Evolutionary conservation across 2,329 filamentous ascomycete genomes (phyloP).

Genomic region (Lasiodiplodia citricola): DNA sequence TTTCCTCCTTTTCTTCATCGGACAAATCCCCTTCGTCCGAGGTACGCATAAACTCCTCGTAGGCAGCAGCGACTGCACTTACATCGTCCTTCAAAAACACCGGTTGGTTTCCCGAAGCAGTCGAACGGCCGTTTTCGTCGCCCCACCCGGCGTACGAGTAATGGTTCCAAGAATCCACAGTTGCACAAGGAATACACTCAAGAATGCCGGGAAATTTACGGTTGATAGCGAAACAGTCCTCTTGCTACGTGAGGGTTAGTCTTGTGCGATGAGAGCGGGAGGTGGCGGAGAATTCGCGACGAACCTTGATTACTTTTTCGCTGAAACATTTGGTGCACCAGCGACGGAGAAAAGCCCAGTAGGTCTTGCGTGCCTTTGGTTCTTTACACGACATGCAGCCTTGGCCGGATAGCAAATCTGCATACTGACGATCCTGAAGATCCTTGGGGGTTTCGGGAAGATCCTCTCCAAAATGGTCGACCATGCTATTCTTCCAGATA

Average conservation of each 20-base stretch:
- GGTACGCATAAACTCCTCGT: slow-evolving; percentile 13
- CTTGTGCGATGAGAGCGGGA: slow-evolving; percentile 20
- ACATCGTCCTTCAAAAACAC: slow-evolving; percentile 26
- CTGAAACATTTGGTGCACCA: slow-evolving; percentile 48
- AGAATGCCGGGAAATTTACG: slow-evolving; percentile 30
- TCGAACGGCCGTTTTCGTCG: slow-evolving; percentile 41
- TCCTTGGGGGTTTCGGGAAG: slow-evolving; percentile 43
- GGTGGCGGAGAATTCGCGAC: background rate
- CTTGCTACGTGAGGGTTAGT: slow-evolving; percentile 34
- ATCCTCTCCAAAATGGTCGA: slow-evolving; percentile 39
- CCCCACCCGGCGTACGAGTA: slow-evolving; percentile 43
- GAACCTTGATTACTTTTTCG: slow-evolving; percentile 36
- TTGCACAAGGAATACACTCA: slow-evolving; percentile 40
- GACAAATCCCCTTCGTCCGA: background rate
- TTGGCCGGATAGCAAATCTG: slow-evolving; percentile 45
- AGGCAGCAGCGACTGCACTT: background rate
- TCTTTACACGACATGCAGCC: slow-evolving; percentile 47
- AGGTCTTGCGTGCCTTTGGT: slow-evolving; percentile 46
- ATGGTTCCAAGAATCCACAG: slow-evolving; percentile 47
- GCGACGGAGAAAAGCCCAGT: slow-evolving; percentile 50
- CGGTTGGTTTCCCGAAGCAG: slow-evolving; percentile 29
- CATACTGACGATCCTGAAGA: slow-evolving; percentile 48
- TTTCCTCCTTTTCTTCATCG: slow-evolving; percentile 32
- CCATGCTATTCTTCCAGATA: slow-evolving; percentile 45
- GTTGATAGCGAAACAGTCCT: slow-evolving; percentile 37